Percentiles rank a stretch among this genome's conserved stretches.
These are phyloP conservation scores for Lactuca sativa DNA, from an alignment of 129 eudicot genomes.

Conservation along the genomic window DNA sequence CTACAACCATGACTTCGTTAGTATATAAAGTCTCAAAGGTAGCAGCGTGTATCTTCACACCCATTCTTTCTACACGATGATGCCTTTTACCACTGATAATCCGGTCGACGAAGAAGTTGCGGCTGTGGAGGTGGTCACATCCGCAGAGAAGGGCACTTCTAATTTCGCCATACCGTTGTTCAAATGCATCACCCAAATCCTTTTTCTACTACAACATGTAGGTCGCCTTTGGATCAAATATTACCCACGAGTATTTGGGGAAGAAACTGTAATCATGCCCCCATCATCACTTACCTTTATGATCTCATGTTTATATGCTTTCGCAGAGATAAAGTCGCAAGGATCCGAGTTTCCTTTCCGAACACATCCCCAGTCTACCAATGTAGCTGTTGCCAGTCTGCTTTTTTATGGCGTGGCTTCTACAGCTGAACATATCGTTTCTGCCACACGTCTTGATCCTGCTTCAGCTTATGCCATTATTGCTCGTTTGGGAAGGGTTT, in stretches of 20 bases:
- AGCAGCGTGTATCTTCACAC: too few species aligned
- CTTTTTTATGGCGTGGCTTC: conserved; percentile 14
- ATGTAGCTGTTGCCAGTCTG: neutral
- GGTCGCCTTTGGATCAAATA: too few species aligned
- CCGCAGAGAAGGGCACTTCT: too few species aligned
- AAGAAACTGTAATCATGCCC: neutral
- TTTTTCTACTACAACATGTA: too few species aligned
- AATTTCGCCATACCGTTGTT: too few species aligned
- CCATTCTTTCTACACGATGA: too few species aligned
- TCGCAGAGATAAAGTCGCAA: conserved; percentile 3
- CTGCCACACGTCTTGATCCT: neutral
- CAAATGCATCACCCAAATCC: too few species aligned
- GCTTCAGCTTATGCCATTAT: neutral
- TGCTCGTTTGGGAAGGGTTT: neutral
- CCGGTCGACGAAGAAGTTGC: too few species aligned
- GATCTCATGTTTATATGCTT: neutral
- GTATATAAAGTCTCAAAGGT: too few species aligned
- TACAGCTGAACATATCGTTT: neutral
- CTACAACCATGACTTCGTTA: too few species aligned
- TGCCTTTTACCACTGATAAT: too few species aligned
- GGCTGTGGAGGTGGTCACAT: too few species aligned
- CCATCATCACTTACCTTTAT: neutral
- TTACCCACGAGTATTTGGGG: neutral
- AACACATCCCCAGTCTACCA: conserved; percentile 2
- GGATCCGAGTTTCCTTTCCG: neutral